Conservation (phyloP, 495 filamentous ascomycete species). For the Penicillium canescens region DNA sequence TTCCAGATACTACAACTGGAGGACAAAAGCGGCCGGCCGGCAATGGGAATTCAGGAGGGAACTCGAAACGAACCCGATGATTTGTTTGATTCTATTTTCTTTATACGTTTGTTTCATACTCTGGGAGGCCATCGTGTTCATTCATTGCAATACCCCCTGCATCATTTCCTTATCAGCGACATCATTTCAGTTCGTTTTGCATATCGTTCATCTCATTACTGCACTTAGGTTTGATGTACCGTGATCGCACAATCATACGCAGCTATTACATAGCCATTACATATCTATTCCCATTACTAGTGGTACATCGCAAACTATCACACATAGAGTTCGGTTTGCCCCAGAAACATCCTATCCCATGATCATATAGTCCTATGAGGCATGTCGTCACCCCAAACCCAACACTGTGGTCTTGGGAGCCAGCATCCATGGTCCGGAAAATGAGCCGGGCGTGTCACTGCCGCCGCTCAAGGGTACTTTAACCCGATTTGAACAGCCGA, state of each 20-base stretch:
- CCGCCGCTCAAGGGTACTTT: slow-evolving; percentile 5
- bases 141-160: slow-evolving; percentile 29
- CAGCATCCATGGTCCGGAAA: slow-evolving; percentile 16
- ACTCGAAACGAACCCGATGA: slow-evolving; percentile 39
- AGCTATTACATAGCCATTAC: background rate
- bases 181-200: slow-evolving; percentile 2
- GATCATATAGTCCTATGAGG: background rate
- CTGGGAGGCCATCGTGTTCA: slow-evolving; percentile 25
- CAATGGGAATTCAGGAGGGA: slow-evolving; percentile 25
- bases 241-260: background rate
- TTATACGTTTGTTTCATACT: slow-evolving; percentile 11
- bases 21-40: slow-evolving; percentile 39
- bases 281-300: background rate
- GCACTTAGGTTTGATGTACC: background rate
- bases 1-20: slow-evolving; percentile 10
- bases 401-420: slow-evolving; percentile 16
- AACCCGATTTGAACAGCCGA: slow-evolving; percentile 14
- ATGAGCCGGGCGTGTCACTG: slow-evolving; percentile 16
- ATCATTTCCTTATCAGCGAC: slow-evolving; percentile 2
- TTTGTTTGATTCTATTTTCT: background rate
- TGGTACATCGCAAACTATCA: background rate
- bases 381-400: slow-evolving; percentile 27
- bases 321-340: background rate
- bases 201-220: slow-evolving; percentile 7
- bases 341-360: slow-evolving; percentile 1